Evolutionary conservation across 306 rosid species (phyloP), one percentile per base, ranked within the genome.

Genomic region (Quercus engelmannii): DNA sequence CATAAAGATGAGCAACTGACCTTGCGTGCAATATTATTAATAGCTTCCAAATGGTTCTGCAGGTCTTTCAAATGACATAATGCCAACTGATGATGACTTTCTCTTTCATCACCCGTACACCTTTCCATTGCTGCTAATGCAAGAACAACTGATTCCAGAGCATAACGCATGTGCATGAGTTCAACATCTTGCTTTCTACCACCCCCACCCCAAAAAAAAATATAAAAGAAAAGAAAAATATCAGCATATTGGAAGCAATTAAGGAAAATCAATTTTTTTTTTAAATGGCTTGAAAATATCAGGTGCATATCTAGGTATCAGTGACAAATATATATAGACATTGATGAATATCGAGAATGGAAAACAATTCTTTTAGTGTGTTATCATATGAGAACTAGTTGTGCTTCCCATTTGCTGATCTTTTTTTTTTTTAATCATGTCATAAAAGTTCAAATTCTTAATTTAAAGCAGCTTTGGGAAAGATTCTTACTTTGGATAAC

Each of bases 91-190:
- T 77, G 85, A 75, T 72, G 88, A 75, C 79, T 73, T 80, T 85
- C 90, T 79, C 64, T 85, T 86, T 87, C 93, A 75, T 81, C 81
- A 18, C 83, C 79, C 78, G 80, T 65, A 72, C 83, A 80, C 83
- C 79, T 90, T 81, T 88, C 97, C 98, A 95, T 92, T 69, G 87
- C 87, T 82, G 89, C 94, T 78, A 95, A 89, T 78, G 99, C 97
- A 79, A 95, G 95, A 86, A 95, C 88, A 61, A 87, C 75, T 67
- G 94, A 92, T 81, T 95, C 97, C 68, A 95, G 86, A 83, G 97
- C 97, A 90, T 95, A 95, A 51, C 94, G 96, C 99, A 95, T 92
- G 86, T 91, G 93, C 94, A 95, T 89, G 76, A 95, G 98, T 86
- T 95, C 99, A 85, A 92, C 83, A 85, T 95, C 99, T 85, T 92